Percentiles rank a stretch among this genome's conserved stretches.
phyloP scores from a whole-genome alignment of 2,329 filamentous ascomycete species.

The Fusarium nelsonii region DNA sequence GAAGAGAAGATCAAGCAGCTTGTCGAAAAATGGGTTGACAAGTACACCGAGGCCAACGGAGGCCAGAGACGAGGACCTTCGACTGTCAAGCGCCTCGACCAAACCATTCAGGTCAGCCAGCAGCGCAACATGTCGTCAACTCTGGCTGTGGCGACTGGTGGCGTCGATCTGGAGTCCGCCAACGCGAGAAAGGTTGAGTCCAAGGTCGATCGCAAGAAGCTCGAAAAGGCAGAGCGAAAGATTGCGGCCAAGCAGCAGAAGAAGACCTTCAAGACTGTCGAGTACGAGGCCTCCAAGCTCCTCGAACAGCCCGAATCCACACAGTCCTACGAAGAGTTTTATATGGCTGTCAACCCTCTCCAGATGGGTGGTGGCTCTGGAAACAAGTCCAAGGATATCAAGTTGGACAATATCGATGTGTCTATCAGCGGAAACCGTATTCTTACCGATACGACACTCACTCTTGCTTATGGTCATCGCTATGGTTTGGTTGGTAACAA shows the following conservation, averaged over 20 bases:
- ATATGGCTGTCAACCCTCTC: slow-evolving; percentile 98
- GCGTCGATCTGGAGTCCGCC: slow-evolving; percentile 92
- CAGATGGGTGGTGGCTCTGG: slow-evolving; percentile 80
- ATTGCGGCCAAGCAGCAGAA: slow-evolving; percentile 98
- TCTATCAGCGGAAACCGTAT: slow-evolving; percentile 91
- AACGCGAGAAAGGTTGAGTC: slow-evolving; percentile 96
- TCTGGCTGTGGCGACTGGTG: slow-evolving; percentile 83
- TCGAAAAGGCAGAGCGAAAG: slow-evolving; percentile 98
- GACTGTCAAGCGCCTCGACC: slow-evolving; percentile 86
- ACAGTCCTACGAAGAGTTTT: slow-evolving; percentile 98
- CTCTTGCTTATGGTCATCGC: slow-evolving; percentile 89
- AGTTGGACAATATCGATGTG: slow-evolving; percentile 95
- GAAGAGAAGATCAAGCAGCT: slow-evolving; percentile 84
- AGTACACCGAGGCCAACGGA: slow-evolving; percentile 80
- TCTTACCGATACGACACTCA: slow-evolving; percentile 88
- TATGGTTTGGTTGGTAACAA: slow-evolving; percentile 99
- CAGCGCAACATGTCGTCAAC: slow-evolving; percentile 98
- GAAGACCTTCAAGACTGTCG: slow-evolving; percentile 97
- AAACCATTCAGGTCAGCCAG: slow-evolving; percentile 93
- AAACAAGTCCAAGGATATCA: slow-evolving; percentile 98
- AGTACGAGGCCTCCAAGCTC: slow-evolving; percentile 94
- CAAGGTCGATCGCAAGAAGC: slow-evolving; percentile 97
- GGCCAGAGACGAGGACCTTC: slow-evolving; percentile 79
- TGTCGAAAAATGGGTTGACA: slow-evolving; percentile 89
- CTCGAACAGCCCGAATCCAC: slow-evolving; percentile 85